Evolutionary conservation across 306 rosid genomes (phyloP).

Genomic region (Prunus persica): Prunus_persica_NCBIv2 NC_034012.1:757501-758000

Average conservation of each 20-base stretch:
- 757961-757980: slow-evolving; percentile 18
- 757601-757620: slow-evolving; percentile 50
- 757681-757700: neutral
- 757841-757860: slow-evolving; percentile 26
- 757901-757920: slow-evolving; percentile 92
- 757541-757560: slow-evolving; percentile 64
- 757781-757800: slow-evolving; percentile 10
- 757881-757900: slow-evolving; percentile 97
- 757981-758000: neutral
- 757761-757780: slow-evolving; percentile 3
- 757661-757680: neutral
- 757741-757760: slow-evolving; percentile 14
- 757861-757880: slow-evolving; percentile 94
- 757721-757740: slow-evolving; percentile 14
- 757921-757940: slow-evolving; percentile 97
- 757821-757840: neutral
- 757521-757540: slow-evolving; percentile 71
- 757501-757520: slow-evolving; percentile 52
- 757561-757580: slow-evolving; percentile 71
- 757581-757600: slow-evolving; percentile 48
- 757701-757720: slow-evolving; percentile 6
- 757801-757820: slow-evolving; percentile 4
- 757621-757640: slow-evolving; percentile 86
- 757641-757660: slow-evolving; percentile 16
- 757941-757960: slow-evolving; percentile 2